Conservation (phyloP, 768 basidiomycete genomes). For the Ramaria rubella region DNA sequence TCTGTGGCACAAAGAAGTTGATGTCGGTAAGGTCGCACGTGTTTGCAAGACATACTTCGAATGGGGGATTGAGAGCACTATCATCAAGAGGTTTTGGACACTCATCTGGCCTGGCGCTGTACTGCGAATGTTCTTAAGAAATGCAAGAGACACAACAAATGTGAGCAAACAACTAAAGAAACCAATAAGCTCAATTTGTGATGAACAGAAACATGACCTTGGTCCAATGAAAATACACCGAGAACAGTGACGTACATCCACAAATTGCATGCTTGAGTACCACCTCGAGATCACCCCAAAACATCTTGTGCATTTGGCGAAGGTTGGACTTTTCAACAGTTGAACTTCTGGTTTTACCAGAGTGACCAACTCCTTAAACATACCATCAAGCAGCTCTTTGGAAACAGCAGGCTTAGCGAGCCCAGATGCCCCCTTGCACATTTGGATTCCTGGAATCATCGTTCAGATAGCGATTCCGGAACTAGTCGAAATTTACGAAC, state of each 20-base stretch:
- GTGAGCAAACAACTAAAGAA: not conserved
- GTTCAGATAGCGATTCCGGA: too few relatives aligned
- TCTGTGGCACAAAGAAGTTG: conserved; percentile 54
- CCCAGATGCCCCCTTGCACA: too few relatives aligned
- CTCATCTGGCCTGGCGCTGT: conserved; percentile 29
- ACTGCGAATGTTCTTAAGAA: conserved; percentile 21
- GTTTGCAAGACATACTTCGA: conserved; percentile 33
- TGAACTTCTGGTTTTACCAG: too few relatives aligned
- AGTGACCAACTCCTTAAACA: too few relatives aligned
- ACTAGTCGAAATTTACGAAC: too few relatives aligned
- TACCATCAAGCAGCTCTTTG: too few relatives aligned
- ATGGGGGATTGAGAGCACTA: conserved; percentile 30
- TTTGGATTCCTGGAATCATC: too few relatives aligned
- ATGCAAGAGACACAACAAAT: conserved; percentile 9
- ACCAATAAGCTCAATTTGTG: not conserved
- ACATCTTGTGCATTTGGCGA: not conserved
- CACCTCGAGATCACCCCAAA: not conserved
- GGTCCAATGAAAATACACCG: not conserved
- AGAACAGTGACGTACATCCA: not conserved
- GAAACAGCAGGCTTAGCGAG: too few relatives aligned
- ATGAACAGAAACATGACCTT: not conserved
- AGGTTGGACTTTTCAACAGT: too few relatives aligned
- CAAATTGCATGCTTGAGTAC: not conserved
- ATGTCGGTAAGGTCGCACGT: conserved; percentile 22
- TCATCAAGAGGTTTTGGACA: conserved; percentile 28